Conservation (phyloP, 805 yeast species). For the Cyberlindnera mrakii region DNA sequence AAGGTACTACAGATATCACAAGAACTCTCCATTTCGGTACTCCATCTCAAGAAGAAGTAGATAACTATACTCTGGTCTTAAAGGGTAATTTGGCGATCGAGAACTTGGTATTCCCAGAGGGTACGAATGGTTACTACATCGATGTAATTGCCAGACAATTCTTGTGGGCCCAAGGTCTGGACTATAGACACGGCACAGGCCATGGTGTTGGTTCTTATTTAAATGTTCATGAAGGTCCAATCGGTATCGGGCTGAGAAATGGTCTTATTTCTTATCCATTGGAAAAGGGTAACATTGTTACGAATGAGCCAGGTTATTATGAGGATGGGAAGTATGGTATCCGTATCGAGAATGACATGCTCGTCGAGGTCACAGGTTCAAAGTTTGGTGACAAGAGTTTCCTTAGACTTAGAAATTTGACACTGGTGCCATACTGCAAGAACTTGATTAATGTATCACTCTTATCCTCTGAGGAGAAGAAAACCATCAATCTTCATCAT, state of each 20-base stretch:
- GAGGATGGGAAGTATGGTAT: constrained; percentile 87
- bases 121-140: constrained; percentile 67
- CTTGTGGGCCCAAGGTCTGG: constrained; percentile 76
- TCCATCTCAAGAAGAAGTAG: constrained; percentile 52
- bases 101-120: constrained; percentile 68
- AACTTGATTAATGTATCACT: constrained; percentile 59
- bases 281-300: constrained; percentile 64
- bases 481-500: constrained; percentile 69
- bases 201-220: constrained; percentile 94
- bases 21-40: constrained; percentile 68
- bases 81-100: constrained; percentile 91
- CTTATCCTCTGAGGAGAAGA: constrained; percentile 54
- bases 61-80: constrained; percentile 76
- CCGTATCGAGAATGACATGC: constrained; percentile 80
- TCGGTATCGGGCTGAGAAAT: constrained; percentile 62
- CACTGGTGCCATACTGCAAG: constrained; percentile 79
- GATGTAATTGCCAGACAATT: constrained; percentile 82
- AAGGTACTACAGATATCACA: constrained; percentile 96
- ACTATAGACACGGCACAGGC: constrained; percentile 92
- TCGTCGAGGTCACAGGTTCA: constrained; percentile 38
- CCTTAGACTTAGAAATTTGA: constrained; percentile 74
- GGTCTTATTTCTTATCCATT: constrained; percentile 46
- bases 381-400: constrained; percentile 52
- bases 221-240: constrained; percentile 92
- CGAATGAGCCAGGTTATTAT: constrained; percentile 95